These are phyloP conservation scores for Dendrobium officinale DNA, from an alignment of 106 monocot species.

Conservation along the genomic window DNA sequence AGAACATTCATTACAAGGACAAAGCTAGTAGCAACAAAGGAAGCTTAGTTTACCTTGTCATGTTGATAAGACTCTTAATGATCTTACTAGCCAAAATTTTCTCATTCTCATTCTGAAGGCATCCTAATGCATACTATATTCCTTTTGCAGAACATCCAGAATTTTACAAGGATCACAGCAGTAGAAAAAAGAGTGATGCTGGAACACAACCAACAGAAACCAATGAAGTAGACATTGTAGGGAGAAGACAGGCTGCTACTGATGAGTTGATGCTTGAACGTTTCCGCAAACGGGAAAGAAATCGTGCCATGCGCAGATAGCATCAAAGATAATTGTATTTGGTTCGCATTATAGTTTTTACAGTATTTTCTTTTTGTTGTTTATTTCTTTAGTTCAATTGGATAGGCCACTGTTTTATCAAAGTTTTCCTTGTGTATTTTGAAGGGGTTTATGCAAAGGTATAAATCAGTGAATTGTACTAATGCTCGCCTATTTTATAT, in stretches of 20 bases:
- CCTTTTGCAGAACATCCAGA: conserved; percentile 66
- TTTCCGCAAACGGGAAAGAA: conserved; percentile 78
- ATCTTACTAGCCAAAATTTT: neutral
- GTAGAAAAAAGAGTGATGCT: conserved; percentile 13
- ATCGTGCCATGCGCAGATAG: conserved; percentile 85
- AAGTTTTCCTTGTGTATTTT: neutral
- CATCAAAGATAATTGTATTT: neutral
- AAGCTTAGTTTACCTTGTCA: neutral
- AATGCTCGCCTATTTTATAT: neutral
- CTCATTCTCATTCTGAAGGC: too few species aligned
- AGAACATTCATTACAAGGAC: neutral
- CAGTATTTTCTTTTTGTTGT: neutral
- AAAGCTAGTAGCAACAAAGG: neutral
- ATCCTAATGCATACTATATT: too few species aligned
- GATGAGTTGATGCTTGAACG: conserved; percentile 96
- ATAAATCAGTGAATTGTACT: too few species aligned
- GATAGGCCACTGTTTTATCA: neutral
- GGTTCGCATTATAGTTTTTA: neutral
- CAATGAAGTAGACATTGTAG: conserved; percentile 27
- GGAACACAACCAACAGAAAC: conserved; percentile 38
- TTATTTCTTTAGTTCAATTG: neutral
- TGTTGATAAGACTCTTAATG: neutral
- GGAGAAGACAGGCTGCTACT: conserved; percentile 81
- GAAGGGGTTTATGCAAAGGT: neutral
- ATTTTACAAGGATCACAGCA: conserved; percentile 39